Conservation (phyloP, 345 rosid genomes). For the Lumnitzera racemosa region DNA sequence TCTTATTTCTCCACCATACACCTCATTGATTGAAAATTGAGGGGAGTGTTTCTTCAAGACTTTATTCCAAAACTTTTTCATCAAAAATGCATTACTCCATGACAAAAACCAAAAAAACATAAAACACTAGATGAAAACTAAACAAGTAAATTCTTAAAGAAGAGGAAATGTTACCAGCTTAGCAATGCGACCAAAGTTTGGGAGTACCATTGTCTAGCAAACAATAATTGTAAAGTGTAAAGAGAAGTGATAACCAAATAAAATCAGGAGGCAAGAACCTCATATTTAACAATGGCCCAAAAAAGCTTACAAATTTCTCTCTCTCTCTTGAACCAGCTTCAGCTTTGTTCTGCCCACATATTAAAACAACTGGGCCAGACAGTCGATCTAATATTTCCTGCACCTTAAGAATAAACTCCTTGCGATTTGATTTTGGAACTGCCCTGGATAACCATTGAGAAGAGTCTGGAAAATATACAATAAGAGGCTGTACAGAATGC, state of each 20-base stretch:
- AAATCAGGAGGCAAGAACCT: background rate
- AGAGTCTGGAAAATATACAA: constrained; percentile 89
- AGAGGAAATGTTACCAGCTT: constrained; percentile 61
- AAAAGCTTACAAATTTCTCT: constrained; percentile 69
- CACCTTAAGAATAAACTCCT: constrained; percentile 65
- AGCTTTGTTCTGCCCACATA: constrained; percentile 81
- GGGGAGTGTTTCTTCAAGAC: too few relatives aligned
- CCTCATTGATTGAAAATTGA: too few relatives aligned
- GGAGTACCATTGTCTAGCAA: constrained; percentile 89
- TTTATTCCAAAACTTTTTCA: too few relatives aligned
- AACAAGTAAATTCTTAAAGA: background rate
- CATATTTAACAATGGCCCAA: background rate
- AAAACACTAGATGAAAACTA: too few relatives aligned
- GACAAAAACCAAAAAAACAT: too few relatives aligned
- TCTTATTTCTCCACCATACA: too few relatives aligned
- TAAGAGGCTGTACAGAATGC: constrained; percentile 62
- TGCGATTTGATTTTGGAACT: constrained; percentile 61
- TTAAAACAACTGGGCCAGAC: constrained; percentile 77
- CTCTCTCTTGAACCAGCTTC: constrained; percentile 77
- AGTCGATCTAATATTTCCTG: constrained; percentile 71
- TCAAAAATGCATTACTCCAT: too few relatives aligned
- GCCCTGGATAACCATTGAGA: constrained; percentile 94
- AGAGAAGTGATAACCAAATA: background rate
- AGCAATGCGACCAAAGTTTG: constrained; percentile 72
- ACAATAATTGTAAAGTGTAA: constrained; percentile 9